Percentiles rank a stretch among this genome's conserved stretches.
These are phyloP conservation scores for Monosporascus cannonballus DNA, from an alignment of 2,329 filamentous ascomycete genomes.

Conservation along the genomic window DNA sequence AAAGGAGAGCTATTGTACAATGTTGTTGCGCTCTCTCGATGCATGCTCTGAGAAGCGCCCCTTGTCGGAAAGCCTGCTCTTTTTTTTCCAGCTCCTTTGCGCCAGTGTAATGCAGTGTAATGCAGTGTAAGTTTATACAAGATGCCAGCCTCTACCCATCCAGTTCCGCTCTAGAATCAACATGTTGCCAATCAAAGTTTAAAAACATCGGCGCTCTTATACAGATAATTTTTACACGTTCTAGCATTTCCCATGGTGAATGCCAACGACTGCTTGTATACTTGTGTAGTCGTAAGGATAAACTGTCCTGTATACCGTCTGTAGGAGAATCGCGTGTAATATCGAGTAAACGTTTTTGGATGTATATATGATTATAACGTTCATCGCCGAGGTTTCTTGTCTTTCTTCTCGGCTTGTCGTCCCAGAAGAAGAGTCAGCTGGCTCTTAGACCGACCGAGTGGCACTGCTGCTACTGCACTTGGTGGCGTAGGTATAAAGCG, in stretches of 20 bases:
- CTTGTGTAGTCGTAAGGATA: background rate
- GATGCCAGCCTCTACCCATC: background rate
- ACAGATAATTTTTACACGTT: background rate
- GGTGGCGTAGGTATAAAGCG: constrained; percentile 45
- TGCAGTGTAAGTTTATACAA: background rate
- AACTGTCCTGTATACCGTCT: background rate
- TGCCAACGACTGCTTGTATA: background rate
- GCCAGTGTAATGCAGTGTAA: background rate
- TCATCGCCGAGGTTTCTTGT: constrained; percentile 23
- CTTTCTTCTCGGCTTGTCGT: constrained; percentile 28
- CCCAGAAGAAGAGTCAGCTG: constrained; percentile 53
- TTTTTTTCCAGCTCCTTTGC: background rate
- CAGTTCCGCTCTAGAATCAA: background rate
- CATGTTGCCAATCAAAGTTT: too few species aligned
- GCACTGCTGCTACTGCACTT: constrained; percentile 37
- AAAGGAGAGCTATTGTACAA: background rate
- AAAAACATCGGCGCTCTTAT: background rate
- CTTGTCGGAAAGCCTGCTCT: background rate
- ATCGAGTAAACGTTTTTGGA: constrained; percentile 3
- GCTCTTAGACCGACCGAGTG: constrained; percentile 53
- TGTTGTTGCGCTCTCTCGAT: too few species aligned
- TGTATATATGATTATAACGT: background rate
- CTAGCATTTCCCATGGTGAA: background rate
- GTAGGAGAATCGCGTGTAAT: background rate
- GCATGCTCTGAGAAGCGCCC: background rate